Evolutionary conservation across 1,139 yeast species (phyloP), one percentile per base, ranked within the genome.

Genomic region (Debaryomycetaceae sp.): DNA sequence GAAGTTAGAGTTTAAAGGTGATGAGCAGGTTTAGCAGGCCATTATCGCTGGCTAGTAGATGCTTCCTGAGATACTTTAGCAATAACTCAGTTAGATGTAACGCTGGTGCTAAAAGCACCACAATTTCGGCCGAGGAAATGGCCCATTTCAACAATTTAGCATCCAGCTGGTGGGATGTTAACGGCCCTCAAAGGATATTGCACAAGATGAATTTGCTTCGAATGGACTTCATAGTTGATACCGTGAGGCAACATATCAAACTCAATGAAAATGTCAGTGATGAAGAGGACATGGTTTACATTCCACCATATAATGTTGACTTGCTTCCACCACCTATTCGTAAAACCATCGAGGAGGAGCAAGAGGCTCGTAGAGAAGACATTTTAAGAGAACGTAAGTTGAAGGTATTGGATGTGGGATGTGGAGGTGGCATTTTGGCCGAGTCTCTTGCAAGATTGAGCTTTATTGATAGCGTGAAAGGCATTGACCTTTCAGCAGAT

Each of bases 381-480:
- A 50, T 78, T 30, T 58, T 72, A 34, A 44, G 49, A 4, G 50
- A 55, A 0, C 50, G 65, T 33, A 62, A 71, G 37, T 63, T 79
- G 39, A 61, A 64, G 11, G 91, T 82, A 1, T 65, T 92, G 44
- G 99, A 92, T 57, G 83, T 92, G 40, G 99, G 99, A 0, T 94
- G 98, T 58, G 99, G 99, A 17, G 99, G 98, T 6, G 99, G 99
- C 0, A 83, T 92, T 22, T 68, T 92, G 33, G 70, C 91, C 4
- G 99, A 92, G 58, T 82, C 95, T 1, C 63, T 92, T 58, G 96
- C 96, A 0, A 70, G 99, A 48, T 65, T 87, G 50, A 76, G 78
- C 7, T 78, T 73, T 46, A 79, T 88, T 6, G 63, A 70, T 7
- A 58, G 64, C 4, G 97, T 92, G 4, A 71, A 70, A 39, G 99